Evolutionary conservation across 176 grass and related monocot species (phyloP), one percentile per base, ranked within the genome.

Genomic region (Carex scoparia): DNA sequence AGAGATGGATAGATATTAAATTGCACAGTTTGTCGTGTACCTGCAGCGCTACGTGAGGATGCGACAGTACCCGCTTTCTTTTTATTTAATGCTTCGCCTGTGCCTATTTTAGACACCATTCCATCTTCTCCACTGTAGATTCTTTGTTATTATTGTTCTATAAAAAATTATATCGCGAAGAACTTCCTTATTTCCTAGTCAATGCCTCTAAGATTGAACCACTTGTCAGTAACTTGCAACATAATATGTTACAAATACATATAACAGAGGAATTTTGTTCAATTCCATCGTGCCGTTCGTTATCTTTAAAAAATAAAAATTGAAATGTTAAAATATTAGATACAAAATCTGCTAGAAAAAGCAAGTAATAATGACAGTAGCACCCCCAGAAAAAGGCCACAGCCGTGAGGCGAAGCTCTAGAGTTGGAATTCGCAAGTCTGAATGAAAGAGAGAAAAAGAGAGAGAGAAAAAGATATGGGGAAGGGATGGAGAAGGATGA

Each of bases 341-440:
- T 63, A 83, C 62, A 83, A 68, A 83, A 83, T 83, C 81, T 83
- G 51, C 42, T n/a, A 10, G 64, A 66, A 12, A 83, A 83, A 69
- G 81, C 44, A 83, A 31, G 44, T 69, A 28, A 83, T 83, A 53
- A 69, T 83, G 61, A 69, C 7, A 37, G 4, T 16, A 79, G 23
- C 53, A 0, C 23, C 81, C 27, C 61, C 81, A 83, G 64, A 83
- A 83, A 33, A 53, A 69, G 63, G 63, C 48, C 81, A 83, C 40
- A 82, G 60, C 59, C 37, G 60, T 46, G n/a, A 82, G 61, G 51
- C 55, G 51, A 71, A 38, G 7, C 8, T 40, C 5, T 35, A 62
- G 46, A 58, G 28, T 19, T 40, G 28, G 37, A 76, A 48, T 42
- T 23, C 23, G 23, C 23, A 23, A 23, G 23, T 23, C 23, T 23